Conservation (phyloP, 495 filamentous ascomycete species). For the Penicillium cataractarum region DNA sequence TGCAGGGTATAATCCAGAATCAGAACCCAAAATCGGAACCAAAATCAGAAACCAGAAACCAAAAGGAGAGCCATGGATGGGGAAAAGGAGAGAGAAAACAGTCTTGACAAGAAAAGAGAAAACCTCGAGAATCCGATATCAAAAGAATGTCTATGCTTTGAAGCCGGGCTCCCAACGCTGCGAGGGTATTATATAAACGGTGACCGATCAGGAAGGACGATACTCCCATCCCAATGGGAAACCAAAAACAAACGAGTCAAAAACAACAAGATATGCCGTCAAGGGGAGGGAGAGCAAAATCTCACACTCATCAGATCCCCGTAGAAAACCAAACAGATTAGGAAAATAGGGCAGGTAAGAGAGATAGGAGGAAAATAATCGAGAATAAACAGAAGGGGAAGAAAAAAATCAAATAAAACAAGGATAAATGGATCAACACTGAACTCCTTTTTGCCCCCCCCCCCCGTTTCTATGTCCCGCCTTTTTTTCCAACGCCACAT, state of each 20-base stretch:
- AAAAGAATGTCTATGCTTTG: constrained; percentile 31
- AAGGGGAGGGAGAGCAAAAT: not conserved
- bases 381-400: not conserved
- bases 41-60: not conserved
- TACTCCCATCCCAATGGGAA: constrained; percentile 7
- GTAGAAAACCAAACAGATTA: constrained; percentile 12
- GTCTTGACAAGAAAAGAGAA: constrained; percentile 22
- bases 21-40: constrained; percentile 1
- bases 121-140: constrained; percentile 11
- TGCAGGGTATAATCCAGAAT: constrained; percentile 36
- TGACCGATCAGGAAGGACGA: constrained; percentile 30
- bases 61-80: not conserved
- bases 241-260: constrained; percentile 6
- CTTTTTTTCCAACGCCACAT: constrained; percentile 45
- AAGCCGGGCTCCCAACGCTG: constrained; percentile 31
- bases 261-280: constrained; percentile 13
- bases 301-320: constrained; percentile 13
- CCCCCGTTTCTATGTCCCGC: constrained; percentile 32
- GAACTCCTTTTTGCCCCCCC: constrained; percentile 34
- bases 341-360: not conserved
- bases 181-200: constrained; percentile 36
- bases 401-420: constrained; percentile 11
- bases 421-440: constrained; percentile 19
- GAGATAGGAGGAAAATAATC: constrained; percentile 6
- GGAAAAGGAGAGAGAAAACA: constrained; percentile 7